Base-by-base conservation (phyloP, 306 rosid genomes). In the Glycine latifolia region DNA sequence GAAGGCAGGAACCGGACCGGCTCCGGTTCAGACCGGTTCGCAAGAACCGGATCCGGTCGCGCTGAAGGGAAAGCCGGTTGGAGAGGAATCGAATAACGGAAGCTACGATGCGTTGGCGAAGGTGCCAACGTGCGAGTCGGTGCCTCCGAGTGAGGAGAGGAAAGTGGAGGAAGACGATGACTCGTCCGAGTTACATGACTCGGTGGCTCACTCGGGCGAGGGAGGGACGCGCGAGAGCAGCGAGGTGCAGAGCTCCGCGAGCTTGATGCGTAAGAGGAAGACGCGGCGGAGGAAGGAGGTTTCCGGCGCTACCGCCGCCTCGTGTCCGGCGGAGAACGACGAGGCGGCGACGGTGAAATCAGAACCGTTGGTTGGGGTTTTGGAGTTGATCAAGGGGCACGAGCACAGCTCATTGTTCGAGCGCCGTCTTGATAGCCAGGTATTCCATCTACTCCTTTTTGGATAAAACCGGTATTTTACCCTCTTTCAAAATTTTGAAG, bases 211-310 rank as follows among this genome's bases (percentile, higher is more conserved):
- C 62, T 89, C 92, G 67, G 85, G 86, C 61, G 91, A 79, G 46
- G 89, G 88, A 48, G 89, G 74, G 71, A 80, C 88, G 56, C 76
- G 92, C 33, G 97, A 87, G 77, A 93, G 97, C 67, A 84, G 98
- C 49, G 98, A 90, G 61, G 97, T 91, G 67, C 97, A 94, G 44
- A 94, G 97, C 83, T 94, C 95, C n/a, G 92, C 91, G 61, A 94
- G 94, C 17, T 83, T 94, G 66, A 86, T 94, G 31, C 65, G 89
- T 43, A 89, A 66, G 82, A 79, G 86, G 84, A 87, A 82, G 37
- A 33, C 77, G 33, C 85, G 87, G 17, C 82, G 76, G 54, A 86
- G 85, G 67, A 79, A 75, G 87, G 90, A 90, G 60, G 67, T 78
- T 43, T 49, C 87, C 9, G 86, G 81, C 33, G 77, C 61, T 3